These are phyloP conservation scores for Ceratorhiza oryzae-sativae DNA, from an alignment of 1,284 basidiomycete species.

Conservation along the genomic window DNA sequence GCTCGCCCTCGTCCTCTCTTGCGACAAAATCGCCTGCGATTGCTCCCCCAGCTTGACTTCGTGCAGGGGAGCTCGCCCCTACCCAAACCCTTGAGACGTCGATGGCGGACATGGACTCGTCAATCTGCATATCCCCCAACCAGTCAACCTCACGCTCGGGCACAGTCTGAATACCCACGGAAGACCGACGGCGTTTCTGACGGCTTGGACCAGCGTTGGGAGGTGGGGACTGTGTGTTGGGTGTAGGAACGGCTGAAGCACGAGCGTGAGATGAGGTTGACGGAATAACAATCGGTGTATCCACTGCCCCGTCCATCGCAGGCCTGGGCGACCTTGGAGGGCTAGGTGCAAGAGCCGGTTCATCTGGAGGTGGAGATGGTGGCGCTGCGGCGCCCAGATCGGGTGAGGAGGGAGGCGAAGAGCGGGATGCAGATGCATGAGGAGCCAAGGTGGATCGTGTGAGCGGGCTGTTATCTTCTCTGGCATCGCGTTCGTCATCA, in stretches of 20 bases:
- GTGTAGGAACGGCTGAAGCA: neutral
- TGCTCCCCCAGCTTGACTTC: neutral
- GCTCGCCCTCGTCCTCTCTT: neutral
- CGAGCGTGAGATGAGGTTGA: neutral
- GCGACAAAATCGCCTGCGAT: neutral
- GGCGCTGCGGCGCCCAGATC: neutral
- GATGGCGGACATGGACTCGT: constrained; percentile 26
- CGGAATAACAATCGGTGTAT: neutral
- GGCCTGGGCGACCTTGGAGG: neutral
- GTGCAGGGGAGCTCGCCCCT: neutral
- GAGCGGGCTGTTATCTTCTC: neutral
- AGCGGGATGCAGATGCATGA: neutral
- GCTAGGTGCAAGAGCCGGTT: neutral
- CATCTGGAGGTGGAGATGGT: neutral
- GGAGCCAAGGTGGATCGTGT: neutral
- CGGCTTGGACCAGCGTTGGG: neutral
- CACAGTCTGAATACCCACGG: constrained; percentile 11
- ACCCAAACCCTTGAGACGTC: constrained; percentile 24
- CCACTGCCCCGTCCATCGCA: neutral
- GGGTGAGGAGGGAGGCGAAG: neutral
- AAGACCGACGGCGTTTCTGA: constrained; percentile 9
- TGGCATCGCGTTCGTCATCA: neutral
- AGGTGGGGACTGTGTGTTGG: neutral
- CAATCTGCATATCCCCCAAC: constrained; percentile 3
- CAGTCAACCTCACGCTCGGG: constrained; percentile 14